Conservation (phyloP, 352 stramenopile species). For the Phytophthora uliginosa region DNA sequence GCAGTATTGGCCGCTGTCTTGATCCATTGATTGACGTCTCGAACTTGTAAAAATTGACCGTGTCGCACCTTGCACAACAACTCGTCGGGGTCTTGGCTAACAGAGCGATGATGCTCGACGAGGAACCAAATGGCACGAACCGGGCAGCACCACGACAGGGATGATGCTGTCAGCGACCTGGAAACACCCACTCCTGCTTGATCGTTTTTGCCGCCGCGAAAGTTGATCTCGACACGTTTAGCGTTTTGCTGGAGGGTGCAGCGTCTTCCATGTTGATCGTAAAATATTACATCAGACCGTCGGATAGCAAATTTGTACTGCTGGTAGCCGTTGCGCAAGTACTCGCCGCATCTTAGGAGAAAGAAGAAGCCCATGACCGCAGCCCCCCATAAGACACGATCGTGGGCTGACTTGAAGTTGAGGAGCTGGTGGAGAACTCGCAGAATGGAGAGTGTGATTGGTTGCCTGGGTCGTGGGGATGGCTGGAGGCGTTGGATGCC, state of each 20-base stretch:
- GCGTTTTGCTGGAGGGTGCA: neutral
- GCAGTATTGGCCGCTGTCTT: constrained; percentile 6
- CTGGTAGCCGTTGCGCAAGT: constrained; percentile 6
- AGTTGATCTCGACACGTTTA: constrained; percentile 10
- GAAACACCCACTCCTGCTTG: constrained; percentile 8
- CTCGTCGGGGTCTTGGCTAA: constrained; percentile 7
- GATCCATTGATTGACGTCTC: neutral
- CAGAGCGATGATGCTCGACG: constrained; percentile 1
- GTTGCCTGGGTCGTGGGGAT: constrained; percentile 10
- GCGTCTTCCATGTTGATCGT: neutral
- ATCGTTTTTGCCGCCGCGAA: constrained; percentile 38
- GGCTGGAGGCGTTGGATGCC: constrained; percentile 33
- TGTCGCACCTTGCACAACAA: constrained; percentile 15
- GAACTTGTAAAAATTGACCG: constrained; percentile 3
- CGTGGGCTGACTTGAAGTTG: constrained; percentile 31
- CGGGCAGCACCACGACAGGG: constrained; percentile 8
- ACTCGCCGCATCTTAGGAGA: constrained; percentile 24
- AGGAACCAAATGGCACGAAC: constrained; percentile 20
- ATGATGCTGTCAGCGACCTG: constrained; percentile 7
- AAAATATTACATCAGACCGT: neutral
- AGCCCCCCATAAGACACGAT: constrained; percentile 46
- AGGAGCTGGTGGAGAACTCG: constrained; percentile 6
- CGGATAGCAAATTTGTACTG: constrained; percentile 32
- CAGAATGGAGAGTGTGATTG: constrained; percentile 30
- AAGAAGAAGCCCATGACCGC: constrained; percentile 37